Base-by-base conservation (phyloP, 352 stramenopile species). In the Phytophthora brassicae region DNA sequence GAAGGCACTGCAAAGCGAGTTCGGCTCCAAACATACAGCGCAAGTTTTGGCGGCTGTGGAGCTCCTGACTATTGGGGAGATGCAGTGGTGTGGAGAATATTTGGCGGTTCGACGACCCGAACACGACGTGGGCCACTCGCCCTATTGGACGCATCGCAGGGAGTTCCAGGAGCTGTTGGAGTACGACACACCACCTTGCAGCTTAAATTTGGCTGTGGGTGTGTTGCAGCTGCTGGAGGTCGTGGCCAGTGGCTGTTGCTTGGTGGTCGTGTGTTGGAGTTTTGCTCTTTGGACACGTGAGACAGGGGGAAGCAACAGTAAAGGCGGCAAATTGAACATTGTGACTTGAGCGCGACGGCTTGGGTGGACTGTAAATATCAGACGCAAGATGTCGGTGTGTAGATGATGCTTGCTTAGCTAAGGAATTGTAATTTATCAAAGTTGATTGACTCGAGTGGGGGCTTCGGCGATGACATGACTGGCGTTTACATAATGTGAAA, bases 1-100 rank as follows among this genome's bases (percentile, higher is more conserved):
- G 38, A 35, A 59, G 23, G 47, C 57, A 28, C 48, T 73, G 29
- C 56, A 70, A 29, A 41, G 43, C 17, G 39, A 64, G 16, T 22
- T 60, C 1, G 69, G 54, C 14, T 13, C 23, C 1, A 22, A 64
- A 6, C 47, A 74, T 26, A 57, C 41, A 6, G 63, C 50, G 0
- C 24, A 78, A 33, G 53, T 84, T 2, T 33, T 78, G 43, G 66
- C 59, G 0, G 70, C 66, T 0, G 75, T 84, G 23, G 23, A 76
- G n/a, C 23, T 72, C 26, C 57, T 80, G 24, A 81, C 66, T 33
- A 67, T 81, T 29, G 53, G 56, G 26, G 75, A 84, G 58, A 56
- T 80, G 38, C 71, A 81, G 60, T 84, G 75, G 75, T 84, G 75
- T 45, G 75, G 75, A 8, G 66, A 73, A 28, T 81, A 84, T 35